These are phyloP conservation scores for Mentha longifolia DNA, from an alignment of 257 asterid species.

Conservation along the genomic window DNA sequence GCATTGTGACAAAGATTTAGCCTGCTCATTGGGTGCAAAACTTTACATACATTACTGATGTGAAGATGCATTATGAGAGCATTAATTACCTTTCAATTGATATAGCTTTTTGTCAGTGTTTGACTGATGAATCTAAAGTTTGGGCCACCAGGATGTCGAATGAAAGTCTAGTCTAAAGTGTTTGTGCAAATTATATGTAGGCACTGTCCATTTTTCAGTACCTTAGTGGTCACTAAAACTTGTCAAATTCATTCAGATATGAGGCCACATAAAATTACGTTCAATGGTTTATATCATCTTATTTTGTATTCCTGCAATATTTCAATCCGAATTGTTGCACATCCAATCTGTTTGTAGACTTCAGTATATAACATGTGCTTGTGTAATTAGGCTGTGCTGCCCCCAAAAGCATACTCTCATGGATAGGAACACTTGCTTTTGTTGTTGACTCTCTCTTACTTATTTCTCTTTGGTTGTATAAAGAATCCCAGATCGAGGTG, in stretches of 20 bases:
- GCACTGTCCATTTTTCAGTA: not conserved
- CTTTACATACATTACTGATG: not conserved
- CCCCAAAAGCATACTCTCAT: not conserved
- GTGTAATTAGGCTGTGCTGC: conserved; percentile 5
- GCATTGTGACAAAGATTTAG: not conserved
- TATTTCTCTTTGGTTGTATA: conserved; percentile 32
- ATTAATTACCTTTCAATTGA: not conserved
- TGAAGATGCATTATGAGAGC: conserved; percentile 9
- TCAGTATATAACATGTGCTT: conserved; percentile 17
- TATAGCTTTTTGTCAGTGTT: conserved; percentile 2
- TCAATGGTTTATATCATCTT: not conserved
- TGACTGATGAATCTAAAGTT: not conserved
- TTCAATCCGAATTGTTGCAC: not conserved
- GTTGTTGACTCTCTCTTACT: conserved; percentile 19
- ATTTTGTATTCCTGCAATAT: conserved; percentile 4
- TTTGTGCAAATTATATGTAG: not conserved
- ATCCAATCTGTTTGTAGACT: conserved; percentile 19
- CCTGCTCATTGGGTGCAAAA: conserved; percentile 2
- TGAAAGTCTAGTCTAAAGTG: not conserved
- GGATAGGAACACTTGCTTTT: conserved; percentile 9
- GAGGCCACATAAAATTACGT: not conserved
- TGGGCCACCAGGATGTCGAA: not conserved
- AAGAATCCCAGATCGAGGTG: conserved; percentile 72
- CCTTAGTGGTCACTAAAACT: not conserved
- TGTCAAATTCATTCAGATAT: conserved; percentile 11